Conservation (phyloP, 768 basidiomycete genomes). For the Sporobolomyces roseus region DNA sequence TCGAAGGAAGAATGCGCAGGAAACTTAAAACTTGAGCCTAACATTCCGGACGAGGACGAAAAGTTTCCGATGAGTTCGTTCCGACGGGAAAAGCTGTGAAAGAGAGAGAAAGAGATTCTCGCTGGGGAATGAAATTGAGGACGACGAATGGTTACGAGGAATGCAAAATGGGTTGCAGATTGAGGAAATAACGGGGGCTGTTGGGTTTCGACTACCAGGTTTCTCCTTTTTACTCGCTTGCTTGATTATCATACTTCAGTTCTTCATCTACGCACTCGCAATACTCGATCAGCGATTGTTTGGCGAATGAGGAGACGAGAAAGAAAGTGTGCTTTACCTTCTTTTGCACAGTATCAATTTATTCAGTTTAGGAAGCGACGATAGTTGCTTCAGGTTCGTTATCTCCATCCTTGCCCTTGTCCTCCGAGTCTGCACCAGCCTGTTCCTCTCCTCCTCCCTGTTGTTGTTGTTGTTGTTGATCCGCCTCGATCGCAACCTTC, state of each 20-base stretch:
- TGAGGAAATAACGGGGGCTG: not conserved
- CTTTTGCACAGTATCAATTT: not conserved
- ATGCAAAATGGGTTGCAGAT: not conserved
- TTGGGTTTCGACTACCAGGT: not conserved
- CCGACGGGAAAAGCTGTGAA: not conserved
- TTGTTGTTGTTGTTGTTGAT: constrained; percentile 51
- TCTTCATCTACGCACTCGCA: no score
- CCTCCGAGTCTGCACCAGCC: not conserved
- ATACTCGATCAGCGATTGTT: no score
- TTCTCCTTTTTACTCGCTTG: not conserved
- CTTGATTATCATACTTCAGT: no score
- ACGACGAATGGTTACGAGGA: not conserved
- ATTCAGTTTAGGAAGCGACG: constrained; percentile 32
- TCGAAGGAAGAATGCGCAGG: not conserved
- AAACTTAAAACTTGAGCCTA: no score
- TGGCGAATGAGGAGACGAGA: no score
- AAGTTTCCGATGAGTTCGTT: no score
- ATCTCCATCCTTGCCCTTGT: constrained; percentile 7
- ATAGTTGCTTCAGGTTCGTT: constrained; percentile 38
- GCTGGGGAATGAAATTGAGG: no score
- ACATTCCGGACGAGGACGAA: no score
- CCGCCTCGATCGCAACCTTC: constrained; percentile 88
- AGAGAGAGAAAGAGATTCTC: not conserved
- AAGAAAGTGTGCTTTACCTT: no score
- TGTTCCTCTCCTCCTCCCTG: not conserved